phyloP scores from a whole-genome alignment of 306 rosid species.

The Trifolium subterraneum region DNA sequence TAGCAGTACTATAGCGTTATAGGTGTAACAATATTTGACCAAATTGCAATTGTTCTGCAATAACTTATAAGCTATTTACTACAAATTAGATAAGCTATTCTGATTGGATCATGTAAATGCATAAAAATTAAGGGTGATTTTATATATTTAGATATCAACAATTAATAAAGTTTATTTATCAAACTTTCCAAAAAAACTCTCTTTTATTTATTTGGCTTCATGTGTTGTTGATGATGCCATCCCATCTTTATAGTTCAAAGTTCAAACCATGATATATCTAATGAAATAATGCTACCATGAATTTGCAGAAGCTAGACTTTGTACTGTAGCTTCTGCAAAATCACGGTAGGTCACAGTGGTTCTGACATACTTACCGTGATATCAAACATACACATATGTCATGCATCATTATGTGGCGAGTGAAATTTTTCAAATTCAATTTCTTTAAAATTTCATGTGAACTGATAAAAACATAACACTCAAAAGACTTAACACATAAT shows the following conservation, averaged over 20 bases:
- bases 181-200: constrained; percentile 4
- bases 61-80: not conserved
- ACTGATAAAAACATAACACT: not conserved
- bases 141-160: constrained; percentile 17
- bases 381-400: too few relatives aligned
- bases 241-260: not conserved
- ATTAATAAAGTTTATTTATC: constrained; percentile 20
- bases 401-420: too few relatives aligned
- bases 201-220: not conserved
- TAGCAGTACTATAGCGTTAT: too few relatives aligned
- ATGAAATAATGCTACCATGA: not conserved
- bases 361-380: too few relatives aligned
- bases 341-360: too few relatives aligned
- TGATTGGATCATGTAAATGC: constrained; percentile 2
- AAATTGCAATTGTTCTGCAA: too few relatives aligned
- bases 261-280: constrained; percentile 8
- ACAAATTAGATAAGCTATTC: constrained; percentile 19
- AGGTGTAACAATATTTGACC: too few relatives aligned
- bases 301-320: too few relatives aligned
- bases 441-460: too few relatives aligned
- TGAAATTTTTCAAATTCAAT: too few relatives aligned
- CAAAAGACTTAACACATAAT: not conserved
- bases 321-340: too few relatives aligned
- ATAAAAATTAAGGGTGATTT: not conserved
- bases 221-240: not conserved